Conservation (phyloP, 2,329 filamentous ascomycete genomes). For the Huntiella savannae region DNA sequence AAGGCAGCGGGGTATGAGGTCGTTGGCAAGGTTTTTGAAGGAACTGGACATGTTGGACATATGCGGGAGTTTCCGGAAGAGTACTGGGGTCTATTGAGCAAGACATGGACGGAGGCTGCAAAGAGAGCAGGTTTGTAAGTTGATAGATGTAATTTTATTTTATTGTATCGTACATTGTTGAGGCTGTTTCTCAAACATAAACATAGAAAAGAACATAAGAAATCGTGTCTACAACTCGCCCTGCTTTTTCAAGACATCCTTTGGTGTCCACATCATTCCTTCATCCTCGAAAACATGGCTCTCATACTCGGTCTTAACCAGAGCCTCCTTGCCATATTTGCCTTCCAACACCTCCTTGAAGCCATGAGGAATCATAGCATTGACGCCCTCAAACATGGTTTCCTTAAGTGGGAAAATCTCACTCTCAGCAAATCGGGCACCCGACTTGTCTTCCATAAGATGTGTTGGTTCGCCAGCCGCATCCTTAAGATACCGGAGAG, state of each 20-base stretch:
- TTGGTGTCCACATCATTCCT: conserved; percentile 18
- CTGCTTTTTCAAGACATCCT: not conserved
- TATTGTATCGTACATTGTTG: not conserved
- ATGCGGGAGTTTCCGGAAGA: conserved; percentile 34
- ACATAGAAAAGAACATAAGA: conserved; percentile 2
- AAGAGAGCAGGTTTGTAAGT: not conserved
- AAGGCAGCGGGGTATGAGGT: conserved; percentile 29
- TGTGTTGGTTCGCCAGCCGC: conserved; percentile 20
- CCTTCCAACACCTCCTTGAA: conserved; percentile 38
- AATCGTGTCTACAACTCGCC: conserved; percentile 3
- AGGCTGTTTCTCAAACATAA: not conserved
- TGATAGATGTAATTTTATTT: not conserved
- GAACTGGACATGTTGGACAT: conserved; percentile 41
- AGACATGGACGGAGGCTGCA: conserved; percentile 6
- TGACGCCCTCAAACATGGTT: conserved; percentile 47
- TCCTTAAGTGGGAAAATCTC: conserved; percentile 51
- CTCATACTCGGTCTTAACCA: conserved; percentile 32
- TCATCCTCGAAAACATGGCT: conserved; percentile 24
- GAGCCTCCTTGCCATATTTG: conserved; percentile 35
- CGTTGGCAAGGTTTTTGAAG: conserved; percentile 33
- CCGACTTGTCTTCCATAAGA: conserved; percentile 31
- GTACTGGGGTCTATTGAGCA: conserved; percentile 30
- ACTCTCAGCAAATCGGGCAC: conserved; percentile 28
- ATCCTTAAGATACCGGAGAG: conserved; percentile 28
- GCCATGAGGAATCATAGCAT: conserved; percentile 44